Conservation (phyloP, 441 rosid genomes). For the Erodium texanum region DNA sequence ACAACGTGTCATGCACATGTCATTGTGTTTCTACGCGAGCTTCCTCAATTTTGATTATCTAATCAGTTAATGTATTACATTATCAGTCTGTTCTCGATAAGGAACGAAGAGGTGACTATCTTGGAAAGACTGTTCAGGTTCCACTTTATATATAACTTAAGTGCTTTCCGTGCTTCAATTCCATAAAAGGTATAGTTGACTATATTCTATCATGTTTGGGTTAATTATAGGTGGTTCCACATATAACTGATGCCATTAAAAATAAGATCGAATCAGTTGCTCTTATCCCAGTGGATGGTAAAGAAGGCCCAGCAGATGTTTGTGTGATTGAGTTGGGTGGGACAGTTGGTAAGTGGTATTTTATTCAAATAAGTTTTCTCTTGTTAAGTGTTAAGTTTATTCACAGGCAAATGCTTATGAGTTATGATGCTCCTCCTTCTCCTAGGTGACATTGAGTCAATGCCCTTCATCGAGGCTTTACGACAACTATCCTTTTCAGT, state of each 20-base stretch:
- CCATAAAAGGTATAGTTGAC: constrained; percentile 3
- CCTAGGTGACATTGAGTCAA: constrained; percentile 51
- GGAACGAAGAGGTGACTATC: constrained; percentile 65
- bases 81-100: constrained; percentile 68
- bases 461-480: constrained; percentile 76
- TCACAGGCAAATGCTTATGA: constrained; percentile 8
- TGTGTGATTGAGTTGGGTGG: constrained; percentile 80
- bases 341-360: constrained; percentile 44
- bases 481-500: constrained; percentile 64
- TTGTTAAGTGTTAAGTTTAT: not conserved
- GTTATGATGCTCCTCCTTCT: constrained; percentile 7
- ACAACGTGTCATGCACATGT: constrained; percentile 8
- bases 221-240: constrained; percentile 55
- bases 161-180: constrained; percentile 12
- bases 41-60: constrained; percentile 11
- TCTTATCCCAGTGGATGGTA: constrained; percentile 61
- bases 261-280: constrained; percentile 57
- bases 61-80: constrained; percentile 3
- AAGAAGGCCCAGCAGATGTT: constrained; percentile 52
- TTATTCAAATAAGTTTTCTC: constrained; percentile 5
- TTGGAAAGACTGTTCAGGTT: constrained; percentile 79
- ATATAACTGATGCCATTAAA: constrained; percentile 61
- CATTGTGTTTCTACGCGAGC: not conserved
- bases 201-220: constrained; percentile 11
- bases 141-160: constrained; percentile 1